Base-by-base conservation (phyloP, 2,329 filamentous ascomycete genomes). In the Xylaria sp. region DNA sequence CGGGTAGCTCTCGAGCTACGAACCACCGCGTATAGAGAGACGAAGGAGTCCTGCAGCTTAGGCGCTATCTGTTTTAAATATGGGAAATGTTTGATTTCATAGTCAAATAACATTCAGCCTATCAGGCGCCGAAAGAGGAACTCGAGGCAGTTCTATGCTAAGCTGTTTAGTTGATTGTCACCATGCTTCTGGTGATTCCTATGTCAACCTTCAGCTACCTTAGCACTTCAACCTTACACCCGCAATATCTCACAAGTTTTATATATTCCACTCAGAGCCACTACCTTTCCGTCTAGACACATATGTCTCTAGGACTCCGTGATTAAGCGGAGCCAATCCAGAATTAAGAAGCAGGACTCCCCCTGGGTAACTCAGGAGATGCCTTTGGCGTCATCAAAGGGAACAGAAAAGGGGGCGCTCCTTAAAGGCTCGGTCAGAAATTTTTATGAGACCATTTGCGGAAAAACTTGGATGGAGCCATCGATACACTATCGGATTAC, bases 11-110 rank as follows among this genome's bases (percentile, higher is more conserved):
- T 58, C 33, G 18, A 57, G 41, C 64, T 48, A 58, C 43, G 20
- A 51, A 31, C 25, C 28, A 31, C 39, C 28, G 18, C 48, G 56
- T 51, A 20, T 51, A 52, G 55, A 64, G 60, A 67, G 28, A 15
- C 12, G 7, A 39, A 18, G 33, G 55, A 41, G 60, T 46, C n/a
- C 7, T 20, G 7, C 31, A 13, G 13, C 28, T 15, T 67, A 46
- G 20, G 48, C 23, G 33, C 51, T 20, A 58, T 52, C 54, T 41
- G 20, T 13, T 55, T 56, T n/a, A 33, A 58, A 52, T 59, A 39
- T 31, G 23, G 56, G n/a, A 9, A 20, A 55, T 54, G 4, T 33
- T 55, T 36, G 33, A 41, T 31, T 36, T 56, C n/a, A 39, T 23
- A 25, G 33, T 56, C 8, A 6, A 48, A 33, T 7, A 28, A 33